Base-by-base conservation (phyloP, 306 rosid genomes). In the Rosa rugosa region DNA sequence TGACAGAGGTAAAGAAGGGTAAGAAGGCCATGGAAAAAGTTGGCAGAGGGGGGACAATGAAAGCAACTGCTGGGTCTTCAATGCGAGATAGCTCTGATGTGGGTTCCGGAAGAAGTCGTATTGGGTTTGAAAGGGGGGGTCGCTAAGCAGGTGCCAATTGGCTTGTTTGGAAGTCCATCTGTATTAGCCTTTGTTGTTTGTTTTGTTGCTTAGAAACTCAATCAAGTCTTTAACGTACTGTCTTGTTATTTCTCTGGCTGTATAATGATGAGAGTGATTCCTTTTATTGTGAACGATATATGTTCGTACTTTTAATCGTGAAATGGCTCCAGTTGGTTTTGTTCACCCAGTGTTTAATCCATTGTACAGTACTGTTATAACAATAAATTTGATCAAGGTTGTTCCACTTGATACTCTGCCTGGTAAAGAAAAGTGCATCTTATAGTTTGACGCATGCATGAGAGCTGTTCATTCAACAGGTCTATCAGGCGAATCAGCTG, bases 31-130 rank as follows among this genome's bases (percentile, higher is more conserved):
- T 87, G 80, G 94, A 91, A 1, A 91, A 87, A 69, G 89, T 92
- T 57, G 97, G 96, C 66, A 68, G 83, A 22, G 94, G 97, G 57
- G 94, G 99, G 50, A 90, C 96, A 1, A 92, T 95, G 96, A 90
- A 92, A 80, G 98, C 98, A 12, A 90, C 97, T 67, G 97, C 87
- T 40, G 99, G 98, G 40, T 92, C 97, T 41, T 89, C 97, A 5
- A 91, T 80, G 86, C 79, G 96, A 57, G 99, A 92, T 59, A 86
- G 90, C 60, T 25, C 87, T n/a, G 97, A 91, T 2, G 89, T 93
- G 75, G 96, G 96, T 56, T 95, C 96, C 10, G 82, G 96, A 66
- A 85, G 97, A 81, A 86, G 89, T 44, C 95, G 91, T 49, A 91
- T 95, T 75, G 96, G 99, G 56, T 94, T 94, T 67, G 96, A 91